A percentile compares a stretch with the other conserved stretches of the same genome.
Conservation (phyloP, 768 basidiomycete species). For the Naganishia vaughanmartiniae region DNA sequence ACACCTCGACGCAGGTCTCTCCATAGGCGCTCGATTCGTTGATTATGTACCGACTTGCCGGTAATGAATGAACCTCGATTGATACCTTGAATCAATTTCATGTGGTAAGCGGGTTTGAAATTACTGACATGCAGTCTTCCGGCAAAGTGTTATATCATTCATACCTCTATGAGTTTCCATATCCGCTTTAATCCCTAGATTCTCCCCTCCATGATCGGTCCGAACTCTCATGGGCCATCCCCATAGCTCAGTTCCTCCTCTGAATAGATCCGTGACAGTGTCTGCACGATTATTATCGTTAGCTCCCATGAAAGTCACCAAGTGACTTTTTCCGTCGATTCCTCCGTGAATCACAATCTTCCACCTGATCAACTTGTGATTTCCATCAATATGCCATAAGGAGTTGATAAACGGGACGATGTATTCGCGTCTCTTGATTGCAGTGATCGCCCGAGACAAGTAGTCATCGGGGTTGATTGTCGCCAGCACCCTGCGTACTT, state of each 20-base stretch:
- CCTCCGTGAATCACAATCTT: conserved; percentile 55
- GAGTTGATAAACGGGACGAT: conserved; percentile 52
- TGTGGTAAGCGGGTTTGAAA: too few relatives aligned
- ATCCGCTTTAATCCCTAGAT: conserved; percentile 10
- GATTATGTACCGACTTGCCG: neutral
- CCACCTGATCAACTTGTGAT: conserved; percentile 54
- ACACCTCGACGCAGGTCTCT: neutral
- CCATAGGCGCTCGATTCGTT: neutral
- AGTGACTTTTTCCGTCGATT: conserved; percentile 55
- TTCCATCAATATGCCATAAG: conserved; percentile 55
- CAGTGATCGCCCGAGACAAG: neutral
- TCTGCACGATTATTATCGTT: conserved; percentile 54
- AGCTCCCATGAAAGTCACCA: conserved; percentile 52
- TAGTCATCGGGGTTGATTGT: neutral
- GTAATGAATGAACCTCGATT: conserved; percentile 3
- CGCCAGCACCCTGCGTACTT: neutral
- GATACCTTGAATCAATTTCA: neutral
- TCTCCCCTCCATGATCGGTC: conserved; percentile 31
- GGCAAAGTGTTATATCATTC: too few relatives aligned
- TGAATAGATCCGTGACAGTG: conserved; percentile 51
- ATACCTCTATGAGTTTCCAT: conserved; percentile 27
- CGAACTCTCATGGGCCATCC: conserved; percentile 29
- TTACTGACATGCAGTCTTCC: too few relatives aligned
- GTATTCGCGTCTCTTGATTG: conserved; percentile 43
- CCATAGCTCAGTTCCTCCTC: conserved; percentile 33